Evolutionary conservation across 345 rosid genomes (phyloP), one percentile per base, ranked within the genome.

Genomic region (Schrenkiella parvula): DNA sequence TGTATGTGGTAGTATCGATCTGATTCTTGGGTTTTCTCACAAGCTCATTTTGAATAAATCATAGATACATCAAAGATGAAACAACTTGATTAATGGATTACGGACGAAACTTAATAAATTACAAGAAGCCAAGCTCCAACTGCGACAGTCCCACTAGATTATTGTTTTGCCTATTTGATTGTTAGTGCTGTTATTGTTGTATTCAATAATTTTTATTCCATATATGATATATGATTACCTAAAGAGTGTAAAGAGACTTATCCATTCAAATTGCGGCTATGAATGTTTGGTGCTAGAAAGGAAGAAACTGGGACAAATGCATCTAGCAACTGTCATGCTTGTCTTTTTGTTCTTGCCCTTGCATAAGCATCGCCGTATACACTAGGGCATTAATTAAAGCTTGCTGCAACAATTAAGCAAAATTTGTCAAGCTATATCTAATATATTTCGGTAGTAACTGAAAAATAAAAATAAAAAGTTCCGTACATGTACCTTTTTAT

Each of bases 301-400:
- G 70, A 68, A 75, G 21, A 62, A 34, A 19, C 11, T 53, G 58
- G 52, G 59, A 21, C 70, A 75, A 10, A 38, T 68, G 59, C 58
- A 68, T 37, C 59, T 53, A 31, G 64, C 65, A 34, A 75, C 21
- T 53, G 51, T 46, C n/a, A 51, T 75, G 54, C 37, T 75, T 60
- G 79, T 75, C 79, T 54, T 68, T 75, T 75, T 68, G 70, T 75
- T 68, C 43, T 67, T 67, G 73, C 67, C 60, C 53, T 66, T 60
- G 5, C 64, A 60, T 41, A 42, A 68, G 64, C 13, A 53, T 48
- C 54, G 46, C 73, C 78, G 73, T 74, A 51, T 67, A 42, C 57
- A 43, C 39, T 17, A 68, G 69, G 73, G 73, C 64, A 68, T 32
- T 51, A 2, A 15, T 9, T 51, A 67, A 2, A 39, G 55, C 47